Percentiles rank a stretch among this genome's conserved stretches.
These are phyloP conservation scores for Wickerhamomyces tratensis DNA, from an alignment of 805 yeast genomes.

Conservation along the genomic window DNA sequence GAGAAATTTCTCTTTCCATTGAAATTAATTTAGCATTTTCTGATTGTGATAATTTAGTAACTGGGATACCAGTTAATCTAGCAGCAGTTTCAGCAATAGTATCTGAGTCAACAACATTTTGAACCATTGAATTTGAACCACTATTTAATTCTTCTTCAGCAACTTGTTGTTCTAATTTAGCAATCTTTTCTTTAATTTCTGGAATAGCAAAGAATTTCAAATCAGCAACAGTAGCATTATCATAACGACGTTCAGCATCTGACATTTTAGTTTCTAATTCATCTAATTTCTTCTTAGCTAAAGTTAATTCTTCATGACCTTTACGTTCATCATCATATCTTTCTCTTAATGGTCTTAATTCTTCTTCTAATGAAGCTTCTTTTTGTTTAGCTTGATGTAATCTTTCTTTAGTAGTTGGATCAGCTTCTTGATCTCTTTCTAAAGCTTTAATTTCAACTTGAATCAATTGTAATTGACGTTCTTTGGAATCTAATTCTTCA, in stretches of 20 bases:
- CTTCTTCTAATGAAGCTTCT: slow-evolving; percentile 78
- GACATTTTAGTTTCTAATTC: slow-evolving; percentile 87
- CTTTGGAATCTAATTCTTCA: slow-evolving; percentile 88
- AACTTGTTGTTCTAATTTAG: slow-evolving; percentile 62
- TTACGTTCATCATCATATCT: slow-evolving; percentile 79
- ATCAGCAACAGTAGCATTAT: slow-evolving; percentile 91
- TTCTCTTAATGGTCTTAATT: slow-evolving; percentile 75
- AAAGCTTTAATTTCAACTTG: slow-evolving; percentile 96
- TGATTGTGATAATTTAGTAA: slow-evolving; percentile 86
- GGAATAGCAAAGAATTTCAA: slow-evolving; percentile 96
- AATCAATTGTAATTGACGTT: slow-evolving; percentile 81
- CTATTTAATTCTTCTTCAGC: slow-evolving; percentile 65
- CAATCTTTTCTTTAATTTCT: slow-evolving; percentile 71
- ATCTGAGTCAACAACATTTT: slow-evolving; percentile 85
- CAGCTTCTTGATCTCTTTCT: slow-evolving; percentile 90
- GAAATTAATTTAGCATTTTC: slow-evolving; percentile 89
- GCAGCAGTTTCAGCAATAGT: slow-evolving; percentile 97
- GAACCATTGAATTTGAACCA: slow-evolving; percentile 57
- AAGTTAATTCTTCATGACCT: slow-evolving; percentile 85
- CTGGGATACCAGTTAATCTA: slow-evolving; percentile 94
- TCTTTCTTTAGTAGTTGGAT: slow-evolving; percentile 75
- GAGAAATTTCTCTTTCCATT: slow-evolving; percentile 82
- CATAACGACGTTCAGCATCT: slow-evolving; percentile 97
- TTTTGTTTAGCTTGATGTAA: slow-evolving; percentile 68
- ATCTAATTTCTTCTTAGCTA: slow-evolving; percentile 83